phyloP scores from a whole-genome alignment of 2,329 filamentous ascomycete species.

The Fusarium haematococcum region DNA sequence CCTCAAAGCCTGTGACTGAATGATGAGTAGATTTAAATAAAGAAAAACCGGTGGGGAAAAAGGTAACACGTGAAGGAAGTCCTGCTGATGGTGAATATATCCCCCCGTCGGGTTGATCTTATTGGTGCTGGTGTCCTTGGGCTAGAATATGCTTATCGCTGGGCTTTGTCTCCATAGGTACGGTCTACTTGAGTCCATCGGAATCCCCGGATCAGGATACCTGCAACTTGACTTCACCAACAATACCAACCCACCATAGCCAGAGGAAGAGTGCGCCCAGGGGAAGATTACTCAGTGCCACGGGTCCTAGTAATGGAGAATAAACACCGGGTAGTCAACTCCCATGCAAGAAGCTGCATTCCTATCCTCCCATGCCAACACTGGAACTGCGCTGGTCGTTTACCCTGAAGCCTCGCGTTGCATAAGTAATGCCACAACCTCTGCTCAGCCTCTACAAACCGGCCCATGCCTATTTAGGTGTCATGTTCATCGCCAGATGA shows the following conservation, averaged over 20 bases:
- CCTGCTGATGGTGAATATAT: not conserved
- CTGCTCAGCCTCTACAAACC: conserved; percentile 11
- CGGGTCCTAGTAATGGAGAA: not conserved
- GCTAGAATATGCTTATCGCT: not conserved
- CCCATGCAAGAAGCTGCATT: not conserved
- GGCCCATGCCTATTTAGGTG: conserved; percentile 13
- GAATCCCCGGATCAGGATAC: not conserved
- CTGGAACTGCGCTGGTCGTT: not conserved
- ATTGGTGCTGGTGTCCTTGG: not conserved
- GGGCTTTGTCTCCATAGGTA: not conserved
- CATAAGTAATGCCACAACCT: not conserved
- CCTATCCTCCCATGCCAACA: not conserved
- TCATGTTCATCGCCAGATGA: not conserved
- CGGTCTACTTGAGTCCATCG: not conserved
- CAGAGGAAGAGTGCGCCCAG: not conserved
- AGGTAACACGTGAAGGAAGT: not conserved
- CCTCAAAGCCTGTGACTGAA: not conserved
- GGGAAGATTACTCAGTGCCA: not conserved
- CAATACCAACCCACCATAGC: not conserved
- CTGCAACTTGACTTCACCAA: not conserved
- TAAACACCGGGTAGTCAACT: not conserved
- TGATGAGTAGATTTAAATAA: not conserved
- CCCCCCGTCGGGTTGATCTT: not conserved
- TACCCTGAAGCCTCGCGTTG: not conserved
- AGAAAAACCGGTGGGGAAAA: not conserved